A percentile compares a stretch with the other conserved stretches of the same genome.
phyloP scores from a whole-genome alignment of 2,329 filamentous ascomycete genomes.

The Ascocoryne sarcoides region DNA sequence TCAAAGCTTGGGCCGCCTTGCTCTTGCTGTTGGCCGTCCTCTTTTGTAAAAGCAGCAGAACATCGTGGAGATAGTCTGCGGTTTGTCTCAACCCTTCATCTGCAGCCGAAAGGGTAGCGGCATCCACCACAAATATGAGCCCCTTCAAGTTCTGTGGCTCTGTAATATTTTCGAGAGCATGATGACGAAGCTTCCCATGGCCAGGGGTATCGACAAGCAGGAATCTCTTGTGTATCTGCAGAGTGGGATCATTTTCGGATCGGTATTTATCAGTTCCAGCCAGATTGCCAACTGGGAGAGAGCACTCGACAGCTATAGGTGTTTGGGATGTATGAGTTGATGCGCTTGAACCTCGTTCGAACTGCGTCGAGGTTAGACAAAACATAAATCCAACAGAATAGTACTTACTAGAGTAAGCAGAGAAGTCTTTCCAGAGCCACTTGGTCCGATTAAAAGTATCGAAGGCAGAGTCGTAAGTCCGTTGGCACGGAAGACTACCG shows the following conservation, averaged over 20 bases:
- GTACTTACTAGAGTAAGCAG: slow-evolving; percentile 63
- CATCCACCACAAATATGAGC: slow-evolving; percentile 84
- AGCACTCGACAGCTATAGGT: slow-evolving; percentile 46
- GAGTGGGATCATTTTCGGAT: slow-evolving; percentile 54
- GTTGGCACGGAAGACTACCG: slow-evolving; percentile 56
- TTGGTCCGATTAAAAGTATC: slow-evolving; percentile 73
- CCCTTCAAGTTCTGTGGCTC: slow-evolving; percentile 49
- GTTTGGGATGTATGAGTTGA: slow-evolving; percentile 53
- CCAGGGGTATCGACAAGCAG: slow-evolving; percentile 83
- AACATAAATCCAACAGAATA: slow-evolving; percentile 3
- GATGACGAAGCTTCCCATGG: slow-evolving; percentile 82
- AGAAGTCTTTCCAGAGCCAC: slow-evolving; percentile 78
- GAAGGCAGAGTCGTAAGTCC: slow-evolving; percentile 63
- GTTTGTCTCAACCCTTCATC: slow-evolving; percentile 58
- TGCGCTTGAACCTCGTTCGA: slow-evolving; percentile 43
- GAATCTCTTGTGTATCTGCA: slow-evolving; percentile 55
- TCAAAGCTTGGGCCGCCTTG: slow-evolving; percentile 47
- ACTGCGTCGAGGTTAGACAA: slow-evolving; percentile 21
- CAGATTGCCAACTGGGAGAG: slow-evolving; percentile 42
- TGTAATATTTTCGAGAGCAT: slow-evolving; percentile 47
- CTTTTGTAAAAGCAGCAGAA: slow-evolving; percentile 76
- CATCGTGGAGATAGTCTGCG: slow-evolving; percentile 79
- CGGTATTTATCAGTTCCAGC: slow-evolving; percentile 55
- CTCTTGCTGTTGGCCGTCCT: slow-evolving; percentile 40
- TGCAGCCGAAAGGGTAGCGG: slow-evolving; percentile 52